phyloP scores from a whole-genome alignment of 106 monocot species.

The Posidonia australis region DNA sequence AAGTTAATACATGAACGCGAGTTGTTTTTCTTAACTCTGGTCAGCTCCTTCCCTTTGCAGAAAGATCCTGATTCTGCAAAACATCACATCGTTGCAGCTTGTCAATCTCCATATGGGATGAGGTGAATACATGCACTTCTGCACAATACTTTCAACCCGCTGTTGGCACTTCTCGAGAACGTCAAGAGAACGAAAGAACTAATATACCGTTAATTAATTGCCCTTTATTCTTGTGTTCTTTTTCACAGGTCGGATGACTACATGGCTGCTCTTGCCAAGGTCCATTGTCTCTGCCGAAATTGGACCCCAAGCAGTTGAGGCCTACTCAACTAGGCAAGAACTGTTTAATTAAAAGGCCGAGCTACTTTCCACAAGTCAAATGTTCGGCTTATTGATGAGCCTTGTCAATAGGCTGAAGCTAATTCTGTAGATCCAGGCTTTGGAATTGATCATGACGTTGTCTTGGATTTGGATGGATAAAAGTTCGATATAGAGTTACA shows the following conservation, averaged over 20 bases:
- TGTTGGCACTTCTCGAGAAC: neutral
- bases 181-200: too few relatives aligned
- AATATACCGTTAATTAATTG: too few relatives aligned
- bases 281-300: constrained; percentile 57
- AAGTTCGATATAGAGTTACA: too few relatives aligned
- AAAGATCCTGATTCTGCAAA: constrained; percentile 49
- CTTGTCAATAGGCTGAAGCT: too few relatives aligned
- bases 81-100: constrained; percentile 56
- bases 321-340: neutral
- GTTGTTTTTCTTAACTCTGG: neutral
- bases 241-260: constrained; percentile 70
- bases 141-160: too few relatives aligned
- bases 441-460: too few relatives aligned
- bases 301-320: constrained; percentile 16
- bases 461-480: too few relatives aligned
- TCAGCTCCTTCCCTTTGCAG: constrained; percentile 15
- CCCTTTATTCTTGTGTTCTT: too few relatives aligned
- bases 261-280: constrained; percentile 71
- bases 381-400: too few relatives aligned
- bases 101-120: constrained; percentile 65
- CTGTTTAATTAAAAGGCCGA: too few relatives aligned
- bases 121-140: constrained; percentile 27
- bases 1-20: neutral
- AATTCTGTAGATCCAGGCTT: too few relatives aligned
- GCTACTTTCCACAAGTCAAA: too few relatives aligned